Conservation (phyloP, 129 eudicot species). For the Silybum marianum region DNA sequence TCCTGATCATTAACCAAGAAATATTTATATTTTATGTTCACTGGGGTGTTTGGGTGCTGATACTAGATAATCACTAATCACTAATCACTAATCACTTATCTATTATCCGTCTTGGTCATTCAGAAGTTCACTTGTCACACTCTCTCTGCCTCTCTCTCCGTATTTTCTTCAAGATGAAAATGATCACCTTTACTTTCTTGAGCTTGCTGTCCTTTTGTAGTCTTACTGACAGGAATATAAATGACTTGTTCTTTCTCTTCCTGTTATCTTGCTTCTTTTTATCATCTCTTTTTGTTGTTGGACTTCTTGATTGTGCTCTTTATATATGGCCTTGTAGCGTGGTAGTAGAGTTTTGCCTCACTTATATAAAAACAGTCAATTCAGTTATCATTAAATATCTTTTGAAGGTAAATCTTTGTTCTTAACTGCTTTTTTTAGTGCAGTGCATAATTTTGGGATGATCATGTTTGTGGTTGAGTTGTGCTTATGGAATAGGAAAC, state of each 20-base stretch:
- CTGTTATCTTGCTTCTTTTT: background rate
- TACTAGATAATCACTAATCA: background rate
- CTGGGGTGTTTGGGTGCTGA: background rate
- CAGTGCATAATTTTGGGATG: background rate
- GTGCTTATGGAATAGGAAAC: background rate
- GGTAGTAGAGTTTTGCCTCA: background rate
- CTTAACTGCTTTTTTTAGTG: background rate
- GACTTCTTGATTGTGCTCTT: background rate
- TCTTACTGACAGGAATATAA: constrained; percentile 2
- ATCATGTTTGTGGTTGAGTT: constrained; percentile 5
- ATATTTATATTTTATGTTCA: too few species aligned
- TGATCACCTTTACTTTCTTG: background rate
- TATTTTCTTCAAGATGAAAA: too few species aligned
- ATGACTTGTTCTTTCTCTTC: background rate
- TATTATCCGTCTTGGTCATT: background rate
- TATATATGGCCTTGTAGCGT: background rate
- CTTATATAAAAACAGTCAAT: background rate
- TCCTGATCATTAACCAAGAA: too few species aligned
- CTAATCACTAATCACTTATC: too few species aligned
- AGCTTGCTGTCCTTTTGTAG: background rate
- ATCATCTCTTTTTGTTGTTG: background rate
- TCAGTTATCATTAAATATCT: background rate
- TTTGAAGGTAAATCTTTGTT: background rate
- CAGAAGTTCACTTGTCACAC: background rate
- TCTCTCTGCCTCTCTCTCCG: too few species aligned